These are phyloP conservation scores for Lasiodiplodia citricola DNA, from an alignment of 2,329 filamentous ascomycete species.

Conservation along the genomic window DNA sequence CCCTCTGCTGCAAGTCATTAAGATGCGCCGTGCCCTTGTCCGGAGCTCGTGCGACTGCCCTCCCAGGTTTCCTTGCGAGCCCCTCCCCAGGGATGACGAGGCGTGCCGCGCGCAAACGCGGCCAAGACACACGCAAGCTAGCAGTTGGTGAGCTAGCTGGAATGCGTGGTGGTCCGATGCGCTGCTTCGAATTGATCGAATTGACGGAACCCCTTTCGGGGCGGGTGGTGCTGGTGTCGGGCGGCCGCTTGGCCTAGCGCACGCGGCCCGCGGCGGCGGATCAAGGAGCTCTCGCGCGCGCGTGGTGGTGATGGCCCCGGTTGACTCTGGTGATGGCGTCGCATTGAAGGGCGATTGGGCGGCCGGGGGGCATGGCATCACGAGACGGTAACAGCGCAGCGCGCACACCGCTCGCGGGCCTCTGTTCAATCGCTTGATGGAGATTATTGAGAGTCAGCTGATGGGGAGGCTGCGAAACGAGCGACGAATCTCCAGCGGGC, in stretches of 20 bases:
- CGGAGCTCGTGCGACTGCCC: constrained; percentile 23
- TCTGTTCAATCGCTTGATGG: constrained; percentile 4
- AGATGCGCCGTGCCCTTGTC: constrained; percentile 25
- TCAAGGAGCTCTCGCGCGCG: constrained; percentile 1
- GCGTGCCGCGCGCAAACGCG: constrained; percentile 21
- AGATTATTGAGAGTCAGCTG: constrained; percentile 24
- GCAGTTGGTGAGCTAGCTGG: constrained; percentile 22
- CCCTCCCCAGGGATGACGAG: constrained; percentile 22
- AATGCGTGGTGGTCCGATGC: constrained; percentile 23
- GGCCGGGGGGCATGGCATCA: constrained; percentile 5
- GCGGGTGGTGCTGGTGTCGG: neutral
- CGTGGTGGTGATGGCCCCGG: neutral
- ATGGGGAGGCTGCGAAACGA: neutral
- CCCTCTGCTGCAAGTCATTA: constrained; percentile 25
- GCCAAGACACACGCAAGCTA: constrained; percentile 19
- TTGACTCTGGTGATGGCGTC: neutral
- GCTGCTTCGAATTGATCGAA: constrained; percentile 25
- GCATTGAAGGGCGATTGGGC: constrained; percentile 7
- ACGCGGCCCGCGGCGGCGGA: constrained; percentile 10
- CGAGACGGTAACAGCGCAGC: constrained; percentile 23
- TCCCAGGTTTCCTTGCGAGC: constrained; percentile 17
- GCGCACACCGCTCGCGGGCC: constrained; percentile 18
- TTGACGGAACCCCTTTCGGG: constrained; percentile 16
- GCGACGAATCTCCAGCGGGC: neutral
- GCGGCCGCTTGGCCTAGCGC: constrained; percentile 1